phyloP scores from a whole-genome alignment of 1,139 yeast genomes.

The Chernovozyma sophiae-reginae region DNA sequence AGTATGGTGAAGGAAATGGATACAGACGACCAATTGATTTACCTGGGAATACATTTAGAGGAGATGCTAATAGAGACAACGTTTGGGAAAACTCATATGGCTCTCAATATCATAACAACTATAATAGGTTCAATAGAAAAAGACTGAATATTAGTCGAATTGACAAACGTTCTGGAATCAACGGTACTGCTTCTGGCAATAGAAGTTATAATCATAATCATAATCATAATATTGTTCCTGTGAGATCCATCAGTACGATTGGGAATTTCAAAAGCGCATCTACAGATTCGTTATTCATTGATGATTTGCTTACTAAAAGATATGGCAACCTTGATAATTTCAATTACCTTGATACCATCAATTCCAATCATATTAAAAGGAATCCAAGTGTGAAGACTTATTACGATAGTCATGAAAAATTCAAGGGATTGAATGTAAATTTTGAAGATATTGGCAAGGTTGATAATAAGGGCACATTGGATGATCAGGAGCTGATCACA shows the following conservation, averaged over 20 bases:
- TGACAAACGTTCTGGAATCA: background rate
- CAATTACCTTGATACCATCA: background rate
- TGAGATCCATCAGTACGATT: slow-evolving; percentile 28
- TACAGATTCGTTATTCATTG: slow-evolving; percentile 33
- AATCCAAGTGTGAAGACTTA: background rate
- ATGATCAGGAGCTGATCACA: slow-evolving; percentile 5
- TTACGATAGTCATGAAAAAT: background rate
- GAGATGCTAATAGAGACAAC: background rate
- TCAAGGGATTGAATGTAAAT: background rate
- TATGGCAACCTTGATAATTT: slow-evolving; percentile 15
- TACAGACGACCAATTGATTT: too few species aligned
- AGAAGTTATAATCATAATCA: too few species aligned
- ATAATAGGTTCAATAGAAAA: background rate
- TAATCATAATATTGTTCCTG: slow-evolving; percentile 9
- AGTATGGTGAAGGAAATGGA: background rate
- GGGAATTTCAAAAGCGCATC: slow-evolving; percentile 32
- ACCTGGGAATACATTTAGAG: background rate
- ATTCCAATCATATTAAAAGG: background rate
- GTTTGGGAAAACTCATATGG: too few species aligned
- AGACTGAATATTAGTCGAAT: background rate
- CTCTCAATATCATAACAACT: background rate
- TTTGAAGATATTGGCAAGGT: background rate
- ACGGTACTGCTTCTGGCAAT: background rate
- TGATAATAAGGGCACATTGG: slow-evolving; percentile 1
- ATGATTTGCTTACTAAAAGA: slow-evolving; percentile 24